These are phyloP conservation scores for Biscogniauxia marginata DNA, from an alignment of 2,329 filamentous ascomycete genomes.

Conservation along the genomic window DNA sequence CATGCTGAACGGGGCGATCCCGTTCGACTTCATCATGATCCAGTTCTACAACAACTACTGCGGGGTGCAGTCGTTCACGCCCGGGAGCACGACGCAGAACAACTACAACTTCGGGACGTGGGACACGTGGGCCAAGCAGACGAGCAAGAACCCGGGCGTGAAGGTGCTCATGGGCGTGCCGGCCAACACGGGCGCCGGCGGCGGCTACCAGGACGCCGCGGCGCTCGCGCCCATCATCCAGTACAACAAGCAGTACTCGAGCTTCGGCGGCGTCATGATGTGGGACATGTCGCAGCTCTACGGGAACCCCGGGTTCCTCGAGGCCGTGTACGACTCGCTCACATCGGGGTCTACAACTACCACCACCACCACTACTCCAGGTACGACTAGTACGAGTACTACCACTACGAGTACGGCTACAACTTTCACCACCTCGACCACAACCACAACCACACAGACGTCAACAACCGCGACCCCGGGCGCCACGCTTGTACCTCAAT, in stretches of 20 bases:
- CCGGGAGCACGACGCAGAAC: constrained; percentile 43
- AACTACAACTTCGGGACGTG: constrained; percentile 63
- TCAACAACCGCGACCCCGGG: constrained; percentile 11
- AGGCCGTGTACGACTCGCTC: constrained; percentile 40
- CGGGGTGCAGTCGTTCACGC: constrained; percentile 51
- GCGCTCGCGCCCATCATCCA: constrained; percentile 49
- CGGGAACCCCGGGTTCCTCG: constrained; percentile 56
- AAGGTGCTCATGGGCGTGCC: constrained; percentile 63
- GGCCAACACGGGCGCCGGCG: constrained; percentile 51
- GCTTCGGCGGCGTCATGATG: constrained; percentile 68
- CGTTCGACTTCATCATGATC: constrained; percentile 60
- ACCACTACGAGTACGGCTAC: constrained; percentile 19
- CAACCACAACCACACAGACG: constrained; percentile 14
- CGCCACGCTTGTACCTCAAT: constrained; percentile 29
- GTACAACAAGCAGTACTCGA: constrained; percentile 53
- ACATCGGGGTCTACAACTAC: constrained; percentile 10
- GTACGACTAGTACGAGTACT: constrained; percentile 9
- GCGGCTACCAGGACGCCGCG: constrained; percentile 52
- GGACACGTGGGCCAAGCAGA: constrained; percentile 63
- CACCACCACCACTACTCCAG: constrained; percentile 14
- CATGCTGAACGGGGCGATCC: constrained; percentile 53
- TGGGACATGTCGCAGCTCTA: constrained; percentile 66
- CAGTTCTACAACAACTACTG: constrained; percentile 73
- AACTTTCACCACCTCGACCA: constrained; percentile 17
- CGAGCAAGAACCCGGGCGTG: constrained; percentile 56